Percentiles rank a stretch among this genome's conserved stretches.
Evolutionary conservation across 1,139 yeast genomes (phyloP).

Genomic region (Yamadazyma trypodendri): DNA sequence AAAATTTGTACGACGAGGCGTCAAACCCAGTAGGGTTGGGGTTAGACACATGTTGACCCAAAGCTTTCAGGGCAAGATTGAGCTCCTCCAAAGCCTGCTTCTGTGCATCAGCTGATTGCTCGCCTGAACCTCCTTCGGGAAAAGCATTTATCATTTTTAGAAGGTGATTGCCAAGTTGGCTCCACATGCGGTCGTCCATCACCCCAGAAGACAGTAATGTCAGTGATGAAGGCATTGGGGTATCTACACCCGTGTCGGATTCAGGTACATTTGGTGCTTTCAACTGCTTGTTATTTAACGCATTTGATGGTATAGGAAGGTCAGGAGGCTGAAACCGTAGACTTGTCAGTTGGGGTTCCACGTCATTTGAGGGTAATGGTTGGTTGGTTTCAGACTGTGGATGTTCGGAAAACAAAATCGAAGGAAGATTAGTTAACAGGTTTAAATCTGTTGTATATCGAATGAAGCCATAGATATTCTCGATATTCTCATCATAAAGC

Average conservation of each 20-base stretch:
- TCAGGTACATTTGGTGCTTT: too few relatives aligned
- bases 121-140: constrained; percentile 11
- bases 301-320: too few relatives aligned
- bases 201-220: neutral
- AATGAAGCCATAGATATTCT: constrained; percentile 41
- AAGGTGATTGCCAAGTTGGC: constrained; percentile 10
- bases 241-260: neutral
- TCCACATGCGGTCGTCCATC: constrained; percentile 3
- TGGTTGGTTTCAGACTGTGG: neutral
- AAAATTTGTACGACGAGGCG: neutral
- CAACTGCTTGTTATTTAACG: too few relatives aligned
- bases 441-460: constrained; percentile 41
- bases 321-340: too few relatives aligned
- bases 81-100: constrained; percentile 12
- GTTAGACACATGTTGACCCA: constrained; percentile 9
- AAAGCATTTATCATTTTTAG: constrained; percentile 13
- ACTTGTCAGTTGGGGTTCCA: too few relatives aligned
- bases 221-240: neutral
- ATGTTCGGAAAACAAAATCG: constrained; percentile 20
- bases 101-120: constrained; percentile 11
- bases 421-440: constrained; percentile 41
- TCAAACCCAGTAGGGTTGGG: neutral
- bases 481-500: constrained; percentile 59
- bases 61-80: constrained; percentile 6
- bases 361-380: too few relatives aligned